Evolutionary conservation across 495 filamentous ascomycete species (phyloP).

Genomic region (Xylaria grammica): DNA sequence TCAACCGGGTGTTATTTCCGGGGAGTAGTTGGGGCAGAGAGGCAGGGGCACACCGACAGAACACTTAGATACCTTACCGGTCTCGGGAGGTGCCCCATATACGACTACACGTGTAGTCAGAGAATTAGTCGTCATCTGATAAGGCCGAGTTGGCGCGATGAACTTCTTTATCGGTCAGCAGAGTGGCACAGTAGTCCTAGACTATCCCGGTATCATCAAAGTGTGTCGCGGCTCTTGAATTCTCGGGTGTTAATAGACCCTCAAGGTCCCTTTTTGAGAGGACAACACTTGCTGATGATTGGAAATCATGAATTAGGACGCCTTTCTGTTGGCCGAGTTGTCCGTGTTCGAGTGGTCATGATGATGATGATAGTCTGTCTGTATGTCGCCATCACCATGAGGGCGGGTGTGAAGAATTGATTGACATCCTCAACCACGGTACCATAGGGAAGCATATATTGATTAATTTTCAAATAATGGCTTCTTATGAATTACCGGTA

Average conservation of each 20-base stretch:
- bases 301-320: neutral
- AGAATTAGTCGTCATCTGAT: neutral
- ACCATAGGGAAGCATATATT: too few species aligned
- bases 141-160: neutral
- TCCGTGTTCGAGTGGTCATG: neutral
- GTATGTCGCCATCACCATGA: too few species aligned
- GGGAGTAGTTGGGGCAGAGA: too few species aligned
- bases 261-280: neutral
- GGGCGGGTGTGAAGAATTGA: neutral
- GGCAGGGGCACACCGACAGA: neutral
- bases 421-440: neutral
- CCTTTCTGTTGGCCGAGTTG: neutral
- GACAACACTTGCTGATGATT: too few species aligned
- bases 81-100: constrained; percentile 13
- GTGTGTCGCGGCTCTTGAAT: too few species aligned
- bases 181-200: neutral
- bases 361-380: neutral
- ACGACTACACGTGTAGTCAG: neutral
- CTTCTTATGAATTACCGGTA: too few species aligned
- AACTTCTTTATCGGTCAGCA: neutral
- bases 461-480: too few species aligned
- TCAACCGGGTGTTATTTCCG: constrained; percentile 17
- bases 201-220: too few species aligned
- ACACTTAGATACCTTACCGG: neutral
- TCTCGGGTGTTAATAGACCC: neutral